Conservation (phyloP, 768 basidiomycete genomes). For the Nevesoporus exiguus region DNA sequence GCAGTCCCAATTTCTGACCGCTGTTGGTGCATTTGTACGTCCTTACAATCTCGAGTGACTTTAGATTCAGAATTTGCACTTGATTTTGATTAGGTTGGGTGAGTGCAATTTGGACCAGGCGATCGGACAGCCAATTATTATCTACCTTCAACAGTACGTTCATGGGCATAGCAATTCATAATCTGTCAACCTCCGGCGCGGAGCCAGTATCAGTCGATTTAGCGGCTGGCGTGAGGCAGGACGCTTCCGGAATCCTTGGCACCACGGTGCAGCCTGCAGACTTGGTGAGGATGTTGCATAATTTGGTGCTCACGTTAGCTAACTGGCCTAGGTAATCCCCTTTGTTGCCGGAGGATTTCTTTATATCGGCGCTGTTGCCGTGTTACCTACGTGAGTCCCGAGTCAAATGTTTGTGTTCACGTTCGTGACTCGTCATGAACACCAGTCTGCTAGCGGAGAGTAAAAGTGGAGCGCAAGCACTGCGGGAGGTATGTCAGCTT, state of each 20-base stretch:
- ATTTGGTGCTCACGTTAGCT: slow-evolving; percentile 12
- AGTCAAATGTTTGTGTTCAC: slow-evolving; percentile 2
- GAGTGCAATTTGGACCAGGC: slow-evolving; percentile 8
- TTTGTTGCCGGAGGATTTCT: slow-evolving; percentile 90
- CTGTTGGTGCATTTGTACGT: slow-evolving; percentile 83
- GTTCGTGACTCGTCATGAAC: slow-evolving; percentile 14
- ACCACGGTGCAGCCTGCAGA: slow-evolving; percentile 79
- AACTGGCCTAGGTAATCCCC: slow-evolving; percentile 64
- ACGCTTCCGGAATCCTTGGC: slow-evolving; percentile 74
- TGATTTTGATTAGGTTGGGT: slow-evolving; percentile 36
- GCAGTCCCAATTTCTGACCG: slow-evolving; percentile 90
- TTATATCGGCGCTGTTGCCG: slow-evolving; percentile 91
- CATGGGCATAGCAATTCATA: slow-evolving; percentile 84
- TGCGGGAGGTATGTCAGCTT: slow-evolving; percentile 65
- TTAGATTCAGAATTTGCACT: slow-evolving; percentile 15
- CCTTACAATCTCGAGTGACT: slow-evolving; percentile 9
- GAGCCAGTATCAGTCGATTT: slow-evolving; percentile 51
- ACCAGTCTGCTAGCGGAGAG: slow-evolving; percentile 79
- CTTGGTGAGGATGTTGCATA: slow-evolving; percentile 52
- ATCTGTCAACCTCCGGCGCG: slow-evolving; percentile 53
- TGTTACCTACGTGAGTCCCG: slow-evolving; percentile 76
- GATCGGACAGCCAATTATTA: slow-evolving; percentile 2
- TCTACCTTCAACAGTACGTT: slow-evolving; percentile 58
- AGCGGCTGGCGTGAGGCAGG: slow-evolving; percentile 73
- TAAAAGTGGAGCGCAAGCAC: slow-evolving; percentile 82